Base-by-base conservation (phyloP, 768 basidiomycete species). In the Hygrophoropsis aurantiaca region DNA sequence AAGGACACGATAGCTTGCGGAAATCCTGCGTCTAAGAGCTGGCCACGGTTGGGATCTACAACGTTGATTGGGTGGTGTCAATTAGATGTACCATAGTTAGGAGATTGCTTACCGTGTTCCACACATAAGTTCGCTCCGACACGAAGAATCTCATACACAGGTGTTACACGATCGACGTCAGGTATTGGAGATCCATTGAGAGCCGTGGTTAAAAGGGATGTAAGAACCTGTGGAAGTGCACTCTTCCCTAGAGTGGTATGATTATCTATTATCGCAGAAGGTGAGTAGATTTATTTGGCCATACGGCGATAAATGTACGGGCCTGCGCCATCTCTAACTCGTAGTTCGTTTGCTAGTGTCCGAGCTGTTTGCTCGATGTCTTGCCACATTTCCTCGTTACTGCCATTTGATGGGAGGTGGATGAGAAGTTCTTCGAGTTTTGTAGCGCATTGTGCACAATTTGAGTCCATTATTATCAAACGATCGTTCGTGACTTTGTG, bases 71-170 rank as follows among this genome's bases (percentile, higher is more conserved):
- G 40, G 40, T 21, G 47, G 48, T 48, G 42, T 25, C 11, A 53
- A 40, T 33, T 44, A 15, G 40, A 18, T 38, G 6, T 40, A 16
- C 42, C 16, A 45, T 32, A 30, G 24, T 30, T 37, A 33, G 40
- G 36, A 32, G 23, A 13, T 16, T 19, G 62, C 80, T 50, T 54
- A 83, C 88, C 82, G 56, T 92, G 88, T 60, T 93, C 88, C 68
- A 90, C 83, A 64, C 87, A 90, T 15, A 93, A 66, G 65, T 93
- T 93, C 11, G 90, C 90, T 20, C 81, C 82, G 11, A 90, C 81
- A 47, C 90, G 78, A 44, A 93, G 76, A 24, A 90, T 67, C 60
- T 92, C 87, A 49, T 78, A 79, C 19, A 83, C 71, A 9, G 78
- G 76, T 8, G 75, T 58, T 41, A 79, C 72, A 48, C 73, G 75